phyloP scores from a whole-genome alignment of 1,284 basidiomycete species.

The Thelephora terrestris region DNA sequence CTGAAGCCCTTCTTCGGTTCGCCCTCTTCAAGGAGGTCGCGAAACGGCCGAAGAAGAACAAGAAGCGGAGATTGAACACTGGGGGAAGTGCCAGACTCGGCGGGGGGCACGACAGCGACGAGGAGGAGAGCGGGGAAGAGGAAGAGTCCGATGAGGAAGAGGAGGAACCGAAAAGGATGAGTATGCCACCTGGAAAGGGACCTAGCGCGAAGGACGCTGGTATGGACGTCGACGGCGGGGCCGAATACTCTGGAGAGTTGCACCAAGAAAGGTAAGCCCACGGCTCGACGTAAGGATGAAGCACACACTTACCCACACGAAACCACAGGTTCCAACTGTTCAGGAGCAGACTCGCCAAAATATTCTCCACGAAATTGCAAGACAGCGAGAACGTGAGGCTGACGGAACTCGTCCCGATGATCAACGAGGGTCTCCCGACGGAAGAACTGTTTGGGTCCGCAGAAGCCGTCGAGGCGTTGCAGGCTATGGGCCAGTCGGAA shows the following conservation, averaged over 20 bases:
- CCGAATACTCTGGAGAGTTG: slow-evolving; percentile 30
- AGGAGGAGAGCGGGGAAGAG: slow-evolving; percentile 40
- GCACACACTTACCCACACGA: slow-evolving; percentile 5
- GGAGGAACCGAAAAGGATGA: slow-evolving; percentile 45
- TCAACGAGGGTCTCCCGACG: slow-evolving; percentile 72
- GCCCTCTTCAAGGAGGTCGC: slow-evolving; percentile 98
- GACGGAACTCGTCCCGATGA: slow-evolving; percentile 56
- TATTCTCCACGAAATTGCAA: slow-evolving; percentile 59
- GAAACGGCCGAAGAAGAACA: slow-evolving; percentile 68
- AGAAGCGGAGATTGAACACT: slow-evolving; percentile 69
- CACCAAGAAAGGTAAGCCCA: slow-evolving; percentile 46
- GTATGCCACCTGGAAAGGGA: slow-evolving; percentile 26
- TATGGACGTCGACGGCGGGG: slow-evolving; percentile 22
- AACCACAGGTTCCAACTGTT: slow-evolving; percentile 60
- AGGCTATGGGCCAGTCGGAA: slow-evolving; percentile 74
- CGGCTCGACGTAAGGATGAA: not conserved
- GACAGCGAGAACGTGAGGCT: slow-evolving; percentile 74
- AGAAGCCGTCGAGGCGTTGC: slow-evolving; percentile 71
- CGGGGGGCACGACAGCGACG: slow-evolving; percentile 30
- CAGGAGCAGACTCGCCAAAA: slow-evolving; percentile 60
- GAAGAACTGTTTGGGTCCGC: slow-evolving; percentile 67
- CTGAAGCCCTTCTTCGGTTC: slow-evolving; percentile 93
- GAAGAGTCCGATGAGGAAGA: slow-evolving; percentile 44
- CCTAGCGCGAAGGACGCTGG: slow-evolving; percentile 13
- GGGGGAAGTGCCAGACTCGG: slow-evolving; percentile 27